phyloP scores from a whole-genome alignment of 768 basidiomycete species.

The Panellus pusillus region DNA sequence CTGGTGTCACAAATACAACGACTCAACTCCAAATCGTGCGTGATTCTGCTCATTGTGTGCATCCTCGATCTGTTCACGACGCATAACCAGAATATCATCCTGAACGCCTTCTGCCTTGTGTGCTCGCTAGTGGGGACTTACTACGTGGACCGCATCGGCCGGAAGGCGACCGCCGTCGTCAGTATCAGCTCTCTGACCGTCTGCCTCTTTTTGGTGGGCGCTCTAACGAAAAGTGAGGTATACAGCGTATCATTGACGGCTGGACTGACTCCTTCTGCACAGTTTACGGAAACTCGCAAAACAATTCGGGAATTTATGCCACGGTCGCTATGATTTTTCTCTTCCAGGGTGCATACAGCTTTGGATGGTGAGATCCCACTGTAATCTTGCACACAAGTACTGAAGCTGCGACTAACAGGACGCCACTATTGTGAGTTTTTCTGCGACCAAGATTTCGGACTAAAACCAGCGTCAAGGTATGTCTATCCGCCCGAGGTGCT shows the following conservation, averaged over 20 bases:
- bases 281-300: slow-evolving; percentile 25
- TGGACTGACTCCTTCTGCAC: background rate
- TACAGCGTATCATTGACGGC: background rate
- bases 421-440: slow-evolving; percentile 19
- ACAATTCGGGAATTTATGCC: slow-evolving; percentile 24
- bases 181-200: slow-evolving; percentile 23
- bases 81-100: slow-evolving; percentile 21
- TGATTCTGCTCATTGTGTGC: background rate
- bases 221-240: slow-evolving; percentile 22
- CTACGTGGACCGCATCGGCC: slow-evolving; percentile 23
- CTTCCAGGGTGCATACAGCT: slow-evolving; percentile 26
- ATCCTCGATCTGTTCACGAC: background rate
- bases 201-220: slow-evolving; percentile 25
- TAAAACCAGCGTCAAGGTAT: slow-evolving; percentile 9
- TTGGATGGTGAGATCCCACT: slow-evolving; percentile 13
- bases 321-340: slow-evolving; percentile 26
- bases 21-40: slow-evolving; percentile 25
- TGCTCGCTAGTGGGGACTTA: slow-evolving; percentile 24
- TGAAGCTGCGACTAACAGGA: background rate
- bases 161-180: slow-evolving; percentile 22
- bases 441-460: no score
- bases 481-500: slow-evolving; percentile 24
- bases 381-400: no score
- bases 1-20: slow-evolving; percentile 22
- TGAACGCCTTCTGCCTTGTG: slow-evolving; percentile 25